phyloP scores from a whole-genome alignment of 1,284 basidiomycete species.

The Abortiporus biennis region DNA sequence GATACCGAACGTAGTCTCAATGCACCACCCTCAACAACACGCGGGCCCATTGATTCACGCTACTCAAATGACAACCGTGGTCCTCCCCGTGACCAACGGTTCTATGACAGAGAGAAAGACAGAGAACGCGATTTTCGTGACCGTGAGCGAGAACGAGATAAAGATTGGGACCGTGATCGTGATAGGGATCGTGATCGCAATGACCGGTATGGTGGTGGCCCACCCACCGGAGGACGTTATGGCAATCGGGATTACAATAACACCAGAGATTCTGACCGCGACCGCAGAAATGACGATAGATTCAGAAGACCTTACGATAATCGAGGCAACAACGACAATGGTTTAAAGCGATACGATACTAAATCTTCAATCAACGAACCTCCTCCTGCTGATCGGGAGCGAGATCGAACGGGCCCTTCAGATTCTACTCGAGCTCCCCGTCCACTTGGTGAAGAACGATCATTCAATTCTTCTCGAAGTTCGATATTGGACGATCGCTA shows the following conservation, averaged over 20 bases:
- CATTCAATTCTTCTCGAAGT: constrained; percentile 12
- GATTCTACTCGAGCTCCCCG: constrained; percentile 15
- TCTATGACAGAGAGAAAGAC: constrained; percentile 16
- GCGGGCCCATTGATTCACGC: constrained; percentile 12
- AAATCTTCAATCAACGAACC: constrained; percentile 12
- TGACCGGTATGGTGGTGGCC: constrained; percentile 11
- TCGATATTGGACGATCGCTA: constrained; percentile 9
- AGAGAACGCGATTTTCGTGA: constrained; percentile 16
- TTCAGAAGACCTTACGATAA: constrained; percentile 20
- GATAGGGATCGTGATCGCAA: constrained; percentile 22
- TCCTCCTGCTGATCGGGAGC: constrained; percentile 4
- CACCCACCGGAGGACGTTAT: constrained; percentile 21
- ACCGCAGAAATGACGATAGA: constrained; percentile 21
- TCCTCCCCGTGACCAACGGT: too few relatives aligned
- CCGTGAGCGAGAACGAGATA: constrained; percentile 18
- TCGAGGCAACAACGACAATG: constrained; percentile 9
- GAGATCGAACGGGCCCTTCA: constrained; percentile 10
- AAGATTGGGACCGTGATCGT: constrained; percentile 20
- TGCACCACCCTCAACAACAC: too few relatives aligned
- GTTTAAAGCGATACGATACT: constrained; percentile 18
- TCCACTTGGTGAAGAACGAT: constrained; percentile 20
- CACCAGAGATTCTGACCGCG: too few relatives aligned
- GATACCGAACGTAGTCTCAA: constrained; percentile 12
- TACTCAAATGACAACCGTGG: constrained; percentile 3
- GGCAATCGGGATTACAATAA: constrained; percentile 13